These are phyloP conservation scores for Pleoardoris graminearum DNA, from an alignment of 2,329 filamentous ascomycete genomes.

Conservation along the genomic window DNA sequence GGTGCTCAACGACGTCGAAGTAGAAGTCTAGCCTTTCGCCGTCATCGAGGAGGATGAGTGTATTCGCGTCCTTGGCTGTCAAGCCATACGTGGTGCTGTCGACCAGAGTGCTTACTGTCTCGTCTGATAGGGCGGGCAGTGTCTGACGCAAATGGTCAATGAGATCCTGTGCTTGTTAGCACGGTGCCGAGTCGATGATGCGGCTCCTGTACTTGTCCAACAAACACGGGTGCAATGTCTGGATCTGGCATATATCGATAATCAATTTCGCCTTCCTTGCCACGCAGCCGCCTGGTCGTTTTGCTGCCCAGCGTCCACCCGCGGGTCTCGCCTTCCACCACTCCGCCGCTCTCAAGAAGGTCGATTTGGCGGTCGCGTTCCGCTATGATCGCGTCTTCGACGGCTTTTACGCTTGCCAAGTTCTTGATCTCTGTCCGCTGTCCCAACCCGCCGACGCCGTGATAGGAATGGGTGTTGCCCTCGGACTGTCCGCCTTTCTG, in stretches of 20 bases:
- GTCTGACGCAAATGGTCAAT: constrained; percentile 64
- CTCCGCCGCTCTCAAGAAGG: constrained; percentile 74
- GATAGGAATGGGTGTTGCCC: constrained; percentile 53
- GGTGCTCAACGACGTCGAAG: constrained; percentile 61
- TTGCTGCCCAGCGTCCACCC: constrained; percentile 88
- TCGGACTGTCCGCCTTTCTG: constrained; percentile 47
- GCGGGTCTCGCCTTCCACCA: constrained; percentile 81
- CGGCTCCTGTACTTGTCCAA: constrained; percentile 56
- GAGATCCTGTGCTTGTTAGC: constrained; percentile 55
- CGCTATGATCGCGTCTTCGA: constrained; percentile 91
- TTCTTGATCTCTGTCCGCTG: constrained; percentile 98
- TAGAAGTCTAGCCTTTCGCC: constrained; percentile 84
- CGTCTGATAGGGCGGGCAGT: constrained; percentile 73
- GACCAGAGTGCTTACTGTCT: constrained; percentile 65
- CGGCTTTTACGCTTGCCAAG: constrained; percentile 87
- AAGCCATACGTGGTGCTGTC: constrained; percentile 64
- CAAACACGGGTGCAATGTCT: constrained; percentile 78
- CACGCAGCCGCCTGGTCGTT: constrained; percentile 78
- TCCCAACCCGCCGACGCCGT: constrained; percentile 67
- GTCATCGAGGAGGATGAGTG: constrained; percentile 74
- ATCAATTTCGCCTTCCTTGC: constrained; percentile 96
- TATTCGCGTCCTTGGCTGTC: constrained; percentile 79
- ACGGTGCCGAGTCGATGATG: neutral
- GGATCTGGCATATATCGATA: constrained; percentile 99
- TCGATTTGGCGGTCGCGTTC: constrained; percentile 87